Percentiles rank a stretch among this genome's conserved stretches.
phyloP scores from a whole-genome alignment of 352 stramenopile genomes.

The Lagenidium giganteum region DNA sequence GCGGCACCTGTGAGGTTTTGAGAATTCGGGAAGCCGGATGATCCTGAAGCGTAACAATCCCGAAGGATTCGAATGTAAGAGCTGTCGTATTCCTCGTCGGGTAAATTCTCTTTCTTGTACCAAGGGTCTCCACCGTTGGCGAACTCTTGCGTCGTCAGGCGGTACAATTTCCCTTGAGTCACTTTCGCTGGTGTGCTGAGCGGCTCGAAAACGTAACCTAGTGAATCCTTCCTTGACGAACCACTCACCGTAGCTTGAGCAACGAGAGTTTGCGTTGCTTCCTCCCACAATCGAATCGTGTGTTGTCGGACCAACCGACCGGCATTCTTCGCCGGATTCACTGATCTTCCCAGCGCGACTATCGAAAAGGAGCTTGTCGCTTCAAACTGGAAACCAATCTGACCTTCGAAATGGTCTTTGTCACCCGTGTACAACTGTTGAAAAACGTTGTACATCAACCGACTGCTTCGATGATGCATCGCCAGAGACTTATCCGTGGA shows the following conservation, averaged over 20 bases:
- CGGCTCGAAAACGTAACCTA: conserved; percentile 75
- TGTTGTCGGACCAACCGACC: conserved; percentile 67
- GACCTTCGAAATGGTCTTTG: conserved; percentile 87
- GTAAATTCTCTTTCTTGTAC: conserved; percentile 88
- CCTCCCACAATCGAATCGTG: conserved; percentile 79
- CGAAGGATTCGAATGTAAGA: conserved; percentile 85
- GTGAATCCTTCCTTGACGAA: conserved; percentile 54
- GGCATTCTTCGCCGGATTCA: conserved; percentile 61
- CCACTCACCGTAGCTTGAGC: conserved; percentile 58
- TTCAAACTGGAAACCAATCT: conserved; percentile 89
- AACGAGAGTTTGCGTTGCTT: conserved; percentile 64
- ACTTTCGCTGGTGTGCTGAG: conserved; percentile 48
- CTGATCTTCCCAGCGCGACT: conserved; percentile 73
- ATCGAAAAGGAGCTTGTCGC: conserved; percentile 76
- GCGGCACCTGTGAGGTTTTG: conserved; percentile 82
- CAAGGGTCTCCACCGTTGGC: conserved; percentile 83
- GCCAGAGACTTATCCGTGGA: conserved; percentile 39
- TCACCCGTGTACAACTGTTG: conserved; percentile 84
- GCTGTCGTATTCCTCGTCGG: conserved; percentile 81
- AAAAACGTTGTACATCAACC: conserved; percentile 85
- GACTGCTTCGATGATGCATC: conserved; percentile 43
- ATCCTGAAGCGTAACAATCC: conserved; percentile 83
- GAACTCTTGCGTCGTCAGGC: conserved; percentile 83
- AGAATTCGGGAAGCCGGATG: conserved; percentile 75
- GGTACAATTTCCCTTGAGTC: conserved; percentile 81